Percentiles rank a stretch among this genome's conserved stretches.
These are phyloP conservation scores for Botrytis pseudocinerea DNA, from an alignment of 2,329 filamentous ascomycete genomes.

Conservation along the genomic window DNA sequence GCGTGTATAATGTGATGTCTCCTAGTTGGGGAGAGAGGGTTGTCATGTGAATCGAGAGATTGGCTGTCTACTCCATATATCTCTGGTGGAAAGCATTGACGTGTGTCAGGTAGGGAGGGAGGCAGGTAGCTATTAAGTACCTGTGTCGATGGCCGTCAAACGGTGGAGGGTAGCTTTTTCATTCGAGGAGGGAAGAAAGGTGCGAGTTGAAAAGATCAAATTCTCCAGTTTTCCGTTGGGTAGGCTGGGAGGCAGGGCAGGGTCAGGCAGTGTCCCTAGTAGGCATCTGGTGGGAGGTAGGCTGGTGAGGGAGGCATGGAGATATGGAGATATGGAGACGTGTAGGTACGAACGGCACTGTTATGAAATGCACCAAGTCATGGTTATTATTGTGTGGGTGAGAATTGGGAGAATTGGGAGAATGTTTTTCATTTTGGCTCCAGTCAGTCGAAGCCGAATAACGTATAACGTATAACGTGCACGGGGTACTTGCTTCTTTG, in stretches of 20 bases:
- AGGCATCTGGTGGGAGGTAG: not conserved
- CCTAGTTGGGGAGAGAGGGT: not conserved
- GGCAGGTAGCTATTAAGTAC: not conserved
- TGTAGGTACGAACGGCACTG: not conserved
- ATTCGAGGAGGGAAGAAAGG: not conserved
- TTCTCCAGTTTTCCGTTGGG: not conserved
- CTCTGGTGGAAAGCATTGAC: not conserved
- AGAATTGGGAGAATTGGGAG: too few relatives aligned
- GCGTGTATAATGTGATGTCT: not conserved
- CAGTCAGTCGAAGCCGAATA: not conserved
- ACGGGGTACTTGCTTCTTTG: not conserved
- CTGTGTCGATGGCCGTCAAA: not conserved
- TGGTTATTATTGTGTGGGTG: not conserved
- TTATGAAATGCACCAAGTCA: slow-evolving; percentile 9
- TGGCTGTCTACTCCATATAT: not conserved
- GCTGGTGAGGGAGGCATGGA: not conserved
- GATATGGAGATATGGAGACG: not conserved
- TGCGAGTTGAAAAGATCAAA: not conserved
- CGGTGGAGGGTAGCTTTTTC: not conserved
- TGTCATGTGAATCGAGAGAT: not conserved
- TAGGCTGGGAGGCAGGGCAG: not conserved
- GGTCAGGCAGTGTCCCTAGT: not conserved
- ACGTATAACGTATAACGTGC: not conserved
- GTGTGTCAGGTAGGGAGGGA: not conserved
- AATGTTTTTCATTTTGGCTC: not conserved